These are phyloP conservation scores for Saxophila tyrrhenica DNA, from an alignment of 495 filamentous ascomycete species.

Conservation along the genomic window DNA sequence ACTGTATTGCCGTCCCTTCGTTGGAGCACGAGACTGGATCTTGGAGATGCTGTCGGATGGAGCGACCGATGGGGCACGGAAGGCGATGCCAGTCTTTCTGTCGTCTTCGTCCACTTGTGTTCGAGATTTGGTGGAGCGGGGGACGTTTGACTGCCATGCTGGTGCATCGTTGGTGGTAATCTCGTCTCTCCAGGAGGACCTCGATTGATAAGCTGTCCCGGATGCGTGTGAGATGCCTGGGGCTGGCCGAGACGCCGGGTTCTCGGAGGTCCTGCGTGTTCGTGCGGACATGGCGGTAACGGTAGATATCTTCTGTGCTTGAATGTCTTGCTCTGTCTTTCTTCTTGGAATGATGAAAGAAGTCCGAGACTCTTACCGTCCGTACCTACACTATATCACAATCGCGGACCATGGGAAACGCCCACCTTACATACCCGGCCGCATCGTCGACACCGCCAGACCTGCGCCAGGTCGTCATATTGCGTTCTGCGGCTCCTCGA, in stretches of 20 bases:
- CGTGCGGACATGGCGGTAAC: background rate
- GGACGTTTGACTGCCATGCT: background rate
- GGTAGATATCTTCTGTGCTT: background rate
- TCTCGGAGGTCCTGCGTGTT: background rate
- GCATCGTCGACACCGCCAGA: background rate
- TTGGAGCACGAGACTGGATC: background rate
- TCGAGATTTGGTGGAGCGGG: background rate
- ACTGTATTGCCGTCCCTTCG: background rate
- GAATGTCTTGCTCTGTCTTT: background rate
- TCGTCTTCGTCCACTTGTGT: background rate
- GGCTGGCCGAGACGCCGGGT: background rate
- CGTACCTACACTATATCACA: background rate
- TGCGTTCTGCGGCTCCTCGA: background rate
- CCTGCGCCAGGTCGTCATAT: background rate
- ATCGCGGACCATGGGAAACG: background rate
- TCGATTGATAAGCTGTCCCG: background rate
- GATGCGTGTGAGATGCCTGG: background rate
- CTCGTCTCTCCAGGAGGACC: background rate
- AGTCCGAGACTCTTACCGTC: background rate
- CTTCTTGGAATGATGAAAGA: background rate
- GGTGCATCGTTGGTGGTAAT: background rate
- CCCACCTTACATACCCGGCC: background rate
- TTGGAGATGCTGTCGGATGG: background rate
- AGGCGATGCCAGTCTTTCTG: background rate
- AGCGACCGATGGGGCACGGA: background rate